phyloP scores from a whole-genome alignment of 345 rosid species.

The Citrus sinensis region DVS_A1.0 CM039163.1:690001-690500 shows the following conservation, averaged over 20 bases:
- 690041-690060: background rate
- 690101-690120: background rate
- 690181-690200: background rate
- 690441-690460: conserved; percentile 72
- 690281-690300: conserved; percentile 38
- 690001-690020: background rate
- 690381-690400: conserved; percentile 62
- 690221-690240: background rate
- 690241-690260: background rate
- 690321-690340: conserved; percentile 73
- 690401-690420: conserved; percentile 64
- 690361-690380: conserved; percentile 64
- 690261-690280: background rate
- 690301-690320: conserved; percentile 67
- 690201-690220: background rate
- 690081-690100: background rate
- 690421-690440: conserved; percentile 64
- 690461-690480: conserved; percentile 68
- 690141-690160: background rate
- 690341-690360: conserved; percentile 67
- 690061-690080: background rate
- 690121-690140: background rate
- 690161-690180: background rate
- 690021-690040: background rate
- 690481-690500: conserved; percentile 74